Conservation (phyloP, 306 rosid species). For the Clitoria ternatea region DNA sequence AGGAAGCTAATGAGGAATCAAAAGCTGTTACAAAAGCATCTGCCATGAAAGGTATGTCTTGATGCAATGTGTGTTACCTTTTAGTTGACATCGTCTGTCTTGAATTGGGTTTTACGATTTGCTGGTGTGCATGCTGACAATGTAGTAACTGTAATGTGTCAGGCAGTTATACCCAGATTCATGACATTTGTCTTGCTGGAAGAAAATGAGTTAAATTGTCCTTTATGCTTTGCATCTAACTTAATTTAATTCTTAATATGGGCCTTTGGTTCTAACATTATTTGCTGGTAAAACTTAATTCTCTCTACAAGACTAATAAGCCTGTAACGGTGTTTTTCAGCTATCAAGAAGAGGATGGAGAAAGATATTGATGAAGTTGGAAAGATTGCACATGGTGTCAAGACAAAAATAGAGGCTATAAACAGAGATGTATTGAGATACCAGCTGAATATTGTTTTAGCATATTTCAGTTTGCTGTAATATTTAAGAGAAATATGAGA, state of each 20-base stretch:
- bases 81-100: slow-evolving; percentile 1
- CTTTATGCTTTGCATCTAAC: background rate
- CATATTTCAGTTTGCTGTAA: slow-evolving; percentile 3
- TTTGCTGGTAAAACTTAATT: background rate
- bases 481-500: background rate
- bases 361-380: slow-evolving; percentile 97
- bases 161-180: background rate
- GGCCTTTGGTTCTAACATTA: background rate
- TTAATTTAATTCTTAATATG: background rate
- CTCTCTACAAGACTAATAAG: background rate
- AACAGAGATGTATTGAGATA: slow-evolving; percentile 68
- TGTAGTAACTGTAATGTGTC: background rate
- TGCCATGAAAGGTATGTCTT: slow-evolving; percentile 72
- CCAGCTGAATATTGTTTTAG: slow-evolving; percentile 9
- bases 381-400: slow-evolving; percentile 78
- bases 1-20: slow-evolving; percentile 89
- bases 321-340: slow-evolving; percentile 45
- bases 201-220: background rate
- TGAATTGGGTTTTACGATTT: background rate
- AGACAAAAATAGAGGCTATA: slow-evolving; percentile 75
- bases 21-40: slow-evolving; percentile 90
- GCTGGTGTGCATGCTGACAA: background rate
- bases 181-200: background rate
- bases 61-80: background rate
- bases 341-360: slow-evolving; percentile 95